Percentiles rank a stretch among this genome's conserved stretches.
Conservation (phyloP, 2,329 filamentous ascomycete species). For the Penicillium olsonii region DNA sequence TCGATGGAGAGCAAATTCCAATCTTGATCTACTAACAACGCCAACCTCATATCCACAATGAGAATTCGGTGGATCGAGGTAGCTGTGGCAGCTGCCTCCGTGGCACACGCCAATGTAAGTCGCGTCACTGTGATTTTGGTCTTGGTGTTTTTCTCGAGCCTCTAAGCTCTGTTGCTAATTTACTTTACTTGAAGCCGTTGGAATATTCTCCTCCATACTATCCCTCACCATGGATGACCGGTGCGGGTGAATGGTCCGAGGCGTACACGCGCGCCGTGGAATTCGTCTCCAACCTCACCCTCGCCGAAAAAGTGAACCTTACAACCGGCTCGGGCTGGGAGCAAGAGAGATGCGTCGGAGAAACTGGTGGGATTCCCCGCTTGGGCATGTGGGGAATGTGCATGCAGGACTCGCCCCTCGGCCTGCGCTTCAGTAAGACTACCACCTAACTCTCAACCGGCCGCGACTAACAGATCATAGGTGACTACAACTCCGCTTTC, state of each 20-base stretch:
- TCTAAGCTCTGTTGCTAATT: not conserved
- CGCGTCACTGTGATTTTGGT: not conserved
- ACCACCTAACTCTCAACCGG: not conserved
- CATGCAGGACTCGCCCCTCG: conserved; percentile 81
- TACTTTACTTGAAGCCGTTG: conserved; percentile 30
- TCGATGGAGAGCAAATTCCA: not conserved
- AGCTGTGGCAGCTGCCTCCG: conserved; percentile 33
- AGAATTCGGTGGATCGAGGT: conserved; percentile 38
- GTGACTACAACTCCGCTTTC: conserved; percentile 81
- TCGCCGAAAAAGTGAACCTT: conserved; percentile 89
- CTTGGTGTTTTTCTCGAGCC: not conserved
- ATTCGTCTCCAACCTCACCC: conserved; percentile 80
- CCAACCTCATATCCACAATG: conserved; percentile 28
- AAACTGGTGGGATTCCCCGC: conserved; percentile 54
- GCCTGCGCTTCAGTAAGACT: conserved; percentile 65
- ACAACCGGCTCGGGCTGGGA: conserved; percentile 86
- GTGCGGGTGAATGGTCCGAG: conserved; percentile 70
- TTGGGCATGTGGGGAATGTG: conserved; percentile 71
- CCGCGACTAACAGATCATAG: conserved; percentile 31
- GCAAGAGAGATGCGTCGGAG: conserved; percentile 74
- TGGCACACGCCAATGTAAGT: conserved; percentile 36
- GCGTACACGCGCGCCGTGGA: conserved; percentile 74
- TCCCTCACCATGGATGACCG: conserved; percentile 84
- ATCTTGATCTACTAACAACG: no score
- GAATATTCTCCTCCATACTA: conserved; percentile 67